Evolutionary conservation across 108 stramenopile species (phyloP), one percentile per base, ranked within the genome.

Genomic region (Poteriospumella lacustris): DNA sequence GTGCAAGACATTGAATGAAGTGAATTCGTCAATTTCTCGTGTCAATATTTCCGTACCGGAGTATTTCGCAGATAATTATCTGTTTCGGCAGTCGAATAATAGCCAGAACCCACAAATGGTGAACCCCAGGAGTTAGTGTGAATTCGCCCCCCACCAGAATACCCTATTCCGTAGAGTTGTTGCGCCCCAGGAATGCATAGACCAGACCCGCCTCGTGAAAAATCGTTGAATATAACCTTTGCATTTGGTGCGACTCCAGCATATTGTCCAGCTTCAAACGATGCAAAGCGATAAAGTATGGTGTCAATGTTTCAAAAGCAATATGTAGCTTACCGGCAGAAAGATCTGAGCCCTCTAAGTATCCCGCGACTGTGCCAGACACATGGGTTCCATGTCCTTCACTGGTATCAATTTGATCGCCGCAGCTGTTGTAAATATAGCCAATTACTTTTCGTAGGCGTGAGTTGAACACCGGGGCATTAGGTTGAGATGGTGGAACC

Each of bases 181-280:
- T 64, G 60, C 15, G 29, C 5, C 15, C 3, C 5, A 64, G 60
- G 60, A 64, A 19, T 24, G 9, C 15, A 31, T 24, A 33, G 36
- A 64, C 31, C 60, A 34, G 33, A 26, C 9, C 47, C 47, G 47
- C 15, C 15, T 5, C 5, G 28, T 3, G 12, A 3, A 5, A 64
- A 12, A 24, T 64, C 60, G 36, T 26, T 33, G 24, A 64, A 64
- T 5, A 33, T 34, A 5, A 64, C 31, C 31, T 64, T 64, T 5
- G 29, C 60, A 33, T 64, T 64, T 3, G 60, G 60, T 31, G 60
- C 60, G 3, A 64, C 60, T 3, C 60, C 60, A 64, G 28, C 60
- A 64, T 64, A 64, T 64, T 64, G 28, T 24, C 60, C 60, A 64
- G 9, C 60, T 64, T n/a, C n/a, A n/a, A n/a, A n/a, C n/a, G n/a